Evolutionary conservation across 495 filamentous ascomycete species (phyloP).

Genomic region (Podospora pseudopauciseta): DNA sequence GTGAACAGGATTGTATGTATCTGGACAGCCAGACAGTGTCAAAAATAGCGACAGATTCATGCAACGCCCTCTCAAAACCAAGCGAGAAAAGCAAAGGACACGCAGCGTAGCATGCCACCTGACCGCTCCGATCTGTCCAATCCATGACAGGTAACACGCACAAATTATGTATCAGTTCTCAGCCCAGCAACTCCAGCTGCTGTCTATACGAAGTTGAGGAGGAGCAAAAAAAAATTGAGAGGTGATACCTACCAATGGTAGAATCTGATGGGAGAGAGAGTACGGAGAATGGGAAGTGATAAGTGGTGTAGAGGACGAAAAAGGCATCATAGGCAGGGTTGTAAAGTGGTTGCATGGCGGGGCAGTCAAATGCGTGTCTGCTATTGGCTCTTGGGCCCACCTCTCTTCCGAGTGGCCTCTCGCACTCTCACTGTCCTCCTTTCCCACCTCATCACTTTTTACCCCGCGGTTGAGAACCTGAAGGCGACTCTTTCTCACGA

Average conservation of each 20-base stretch:
- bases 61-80: background rate
- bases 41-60: background rate
- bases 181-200: background rate
- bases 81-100: background rate
- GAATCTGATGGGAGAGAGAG: background rate
- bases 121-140: background rate
- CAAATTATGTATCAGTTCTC: background rate
- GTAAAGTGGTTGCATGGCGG: constrained; percentile 31
- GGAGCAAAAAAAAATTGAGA: background rate
- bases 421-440: background rate
- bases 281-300: background rate
- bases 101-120: background rate
- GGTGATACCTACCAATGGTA: background rate
- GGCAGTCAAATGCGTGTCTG: constrained; percentile 8
- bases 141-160: background rate
- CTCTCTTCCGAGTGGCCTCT: constrained; percentile 23
- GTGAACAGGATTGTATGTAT: constrained; percentile 8
- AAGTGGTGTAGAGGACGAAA: background rate
- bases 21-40: background rate
- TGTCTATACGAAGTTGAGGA: background rate
- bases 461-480: constrained; percentile 2
- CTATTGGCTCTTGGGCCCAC: constrained; percentile 1
- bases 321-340: background rate
- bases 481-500: constrained; percentile 14
- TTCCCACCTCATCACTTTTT: constrained; percentile 11